Conservation (phyloP, 78 protist species). For the Dictyostelium capitatum region DNA sequence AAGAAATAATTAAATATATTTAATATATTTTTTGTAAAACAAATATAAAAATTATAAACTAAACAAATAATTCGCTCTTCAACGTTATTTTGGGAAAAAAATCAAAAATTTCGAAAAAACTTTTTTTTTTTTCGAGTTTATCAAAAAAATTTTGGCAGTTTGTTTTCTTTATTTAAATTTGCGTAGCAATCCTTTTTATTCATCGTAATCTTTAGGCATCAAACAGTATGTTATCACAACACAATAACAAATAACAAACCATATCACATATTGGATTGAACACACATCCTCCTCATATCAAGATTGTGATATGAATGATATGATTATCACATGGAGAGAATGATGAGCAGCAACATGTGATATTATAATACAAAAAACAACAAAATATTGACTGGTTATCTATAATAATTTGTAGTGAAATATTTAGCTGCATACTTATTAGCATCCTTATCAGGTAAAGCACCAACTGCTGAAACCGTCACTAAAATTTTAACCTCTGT, state of each 20-base stretch:
- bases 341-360: no score
- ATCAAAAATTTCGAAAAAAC: no score
- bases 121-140: no score
- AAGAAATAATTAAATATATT: no score
- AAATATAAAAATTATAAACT: no score
- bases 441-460: conserved; percentile 83
- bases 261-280: not conserved
- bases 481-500: conserved; percentile 79
- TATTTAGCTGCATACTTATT: conserved; percentile 84
- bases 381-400: not conserved
- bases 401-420: conserved; percentile 38
- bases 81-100: no score
- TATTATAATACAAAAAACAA: no score
- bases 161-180: no score
- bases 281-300: not conserved
- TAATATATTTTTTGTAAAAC: no score
- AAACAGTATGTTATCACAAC: not conserved
- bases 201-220: conserved; percentile 18
- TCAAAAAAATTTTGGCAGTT: no score
- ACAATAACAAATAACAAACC: not conserved
- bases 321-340: no score
- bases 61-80: no score
- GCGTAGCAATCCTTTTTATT: conserved; percentile 1
- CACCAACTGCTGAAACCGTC: conserved; percentile 74
- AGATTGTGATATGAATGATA: not conserved